Percentiles rank a stretch among this genome's conserved stretches.
Conservation (phyloP, 768 basidiomycete genomes). For the Termitomyces sp. region DNA sequence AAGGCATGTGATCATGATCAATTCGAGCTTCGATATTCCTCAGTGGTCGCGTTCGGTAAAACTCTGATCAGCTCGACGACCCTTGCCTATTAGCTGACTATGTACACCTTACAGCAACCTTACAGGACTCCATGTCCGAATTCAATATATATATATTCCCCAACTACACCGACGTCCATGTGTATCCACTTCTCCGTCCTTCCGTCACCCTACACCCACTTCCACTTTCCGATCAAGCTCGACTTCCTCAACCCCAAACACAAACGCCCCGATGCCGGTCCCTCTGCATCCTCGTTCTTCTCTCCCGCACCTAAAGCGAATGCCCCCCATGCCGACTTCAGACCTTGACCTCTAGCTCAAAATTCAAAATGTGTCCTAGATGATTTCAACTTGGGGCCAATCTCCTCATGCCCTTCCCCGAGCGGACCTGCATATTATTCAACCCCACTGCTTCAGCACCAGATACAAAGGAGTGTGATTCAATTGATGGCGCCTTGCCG, state of each 20-base stretch:
- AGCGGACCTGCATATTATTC: neutral
- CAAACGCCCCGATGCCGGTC: neutral
- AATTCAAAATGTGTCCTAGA: neutral
- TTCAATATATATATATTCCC: too few relatives aligned
- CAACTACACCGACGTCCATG: neutral
- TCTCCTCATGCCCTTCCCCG: neutral
- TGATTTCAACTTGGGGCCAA: neutral
- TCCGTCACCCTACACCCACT: neutral
- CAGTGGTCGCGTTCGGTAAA: too few relatives aligned
- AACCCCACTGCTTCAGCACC: neutral
- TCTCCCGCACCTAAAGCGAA: conserved; percentile 8
- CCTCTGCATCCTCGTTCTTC: conserved; percentile 9
- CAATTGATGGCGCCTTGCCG: neutral
- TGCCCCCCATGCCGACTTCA: neutral
- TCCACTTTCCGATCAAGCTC: neutral
- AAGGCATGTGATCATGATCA: too few relatives aligned
- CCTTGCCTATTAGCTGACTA: too few relatives aligned
- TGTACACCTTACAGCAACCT: too few relatives aligned
- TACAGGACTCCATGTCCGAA: too few relatives aligned
- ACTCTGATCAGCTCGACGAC: too few relatives aligned
- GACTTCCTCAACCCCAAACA: neutral
- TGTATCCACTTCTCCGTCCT: neutral
- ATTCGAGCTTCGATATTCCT: too few relatives aligned
- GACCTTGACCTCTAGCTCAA: neutral
- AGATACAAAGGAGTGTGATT: neutral